A percentile compares a stretch with the other conserved stretches of the same genome.
phyloP scores from a whole-genome alignment of 495 filamentous ascomycete genomes.

The Astrothelium subdiscretum region DNA sequence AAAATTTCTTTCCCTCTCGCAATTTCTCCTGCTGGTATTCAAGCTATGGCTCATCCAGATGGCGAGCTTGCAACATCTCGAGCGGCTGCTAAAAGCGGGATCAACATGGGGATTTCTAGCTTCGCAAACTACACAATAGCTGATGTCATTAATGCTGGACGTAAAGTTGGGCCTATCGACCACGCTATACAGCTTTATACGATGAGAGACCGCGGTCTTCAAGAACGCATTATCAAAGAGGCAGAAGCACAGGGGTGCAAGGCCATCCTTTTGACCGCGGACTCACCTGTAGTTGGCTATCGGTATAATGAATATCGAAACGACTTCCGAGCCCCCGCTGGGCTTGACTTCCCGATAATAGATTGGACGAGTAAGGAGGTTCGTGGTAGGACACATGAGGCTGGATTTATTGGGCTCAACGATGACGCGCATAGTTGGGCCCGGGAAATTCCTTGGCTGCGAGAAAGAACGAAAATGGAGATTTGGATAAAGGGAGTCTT shows the following conservation, averaged over 20 bases:
- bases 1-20: slow-evolving; percentile 30
- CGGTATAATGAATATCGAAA: slow-evolving; percentile 22
- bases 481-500: slow-evolving; percentile 34
- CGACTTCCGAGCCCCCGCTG: slow-evolving; percentile 17
- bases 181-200: slow-evolving; percentile 38
- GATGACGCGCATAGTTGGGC: slow-evolving; percentile 29
- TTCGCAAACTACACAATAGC: slow-evolving; percentile 42
- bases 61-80: slow-evolving; percentile 38
- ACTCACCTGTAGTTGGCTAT: slow-evolving; percentile 20
- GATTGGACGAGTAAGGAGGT: slow-evolving; percentile 10
- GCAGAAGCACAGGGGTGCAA: slow-evolving; percentile 25
- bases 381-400: slow-evolving; percentile 17
- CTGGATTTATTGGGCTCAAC: slow-evolving; percentile 21
- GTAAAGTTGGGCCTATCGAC: slow-evolving; percentile 30
- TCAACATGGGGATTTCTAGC: slow-evolving; percentile 45
- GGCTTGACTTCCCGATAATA: slow-evolving; percentile 18
- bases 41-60: slow-evolving; percentile 36
- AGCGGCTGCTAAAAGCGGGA: slow-evolving; percentile 30
- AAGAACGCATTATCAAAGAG: slow-evolving; percentile 23
- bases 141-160: slow-evolving; percentile 32
- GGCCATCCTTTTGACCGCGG: slow-evolving; percentile 22
- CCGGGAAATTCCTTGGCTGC: slow-evolving; percentile 26
- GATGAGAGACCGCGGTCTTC: slow-evolving; percentile 29
- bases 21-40: slow-evolving; percentile 35
- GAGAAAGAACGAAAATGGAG: slow-evolving; percentile 26